Evolutionary conservation across 2,329 filamentous ascomycete species (phyloP).

Genomic region (Xylariaceae sp.): DNA sequence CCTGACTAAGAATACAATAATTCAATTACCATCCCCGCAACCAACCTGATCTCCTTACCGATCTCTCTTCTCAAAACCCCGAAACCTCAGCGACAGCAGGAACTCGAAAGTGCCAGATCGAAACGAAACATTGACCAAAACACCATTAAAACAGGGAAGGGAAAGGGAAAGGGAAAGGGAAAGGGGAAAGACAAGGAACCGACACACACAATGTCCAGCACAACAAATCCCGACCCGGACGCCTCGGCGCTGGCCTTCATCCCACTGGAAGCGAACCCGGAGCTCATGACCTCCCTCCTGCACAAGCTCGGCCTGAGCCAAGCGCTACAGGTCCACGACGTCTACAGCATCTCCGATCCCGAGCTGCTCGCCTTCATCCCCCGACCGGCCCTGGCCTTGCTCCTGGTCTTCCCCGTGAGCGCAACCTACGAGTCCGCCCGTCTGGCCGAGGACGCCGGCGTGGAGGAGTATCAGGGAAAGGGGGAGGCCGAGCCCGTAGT

Average conservation of each 20-base stretch:
- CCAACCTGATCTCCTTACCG: too few relatives aligned
- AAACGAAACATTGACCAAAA: not conserved
- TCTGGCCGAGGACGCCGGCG: conserved; percentile 62
- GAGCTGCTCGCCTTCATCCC: conserved; percentile 82
- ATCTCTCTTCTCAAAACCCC: too few relatives aligned
- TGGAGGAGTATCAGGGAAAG: conserved; percentile 58
- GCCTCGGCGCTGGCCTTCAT: conserved; percentile 43
- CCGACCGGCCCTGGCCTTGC: conserved; percentile 78
- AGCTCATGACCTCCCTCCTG: conserved; percentile 78
- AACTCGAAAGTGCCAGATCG: too few relatives aligned
- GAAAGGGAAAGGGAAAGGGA: not conserved
- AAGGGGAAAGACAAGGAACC: not conserved
- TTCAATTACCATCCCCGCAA: too few relatives aligned
- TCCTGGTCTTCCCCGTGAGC: conserved; percentile 87
- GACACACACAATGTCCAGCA: conserved; percentile 10
- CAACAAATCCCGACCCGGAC: conserved; percentile 35
- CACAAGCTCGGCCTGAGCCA: conserved; percentile 77
- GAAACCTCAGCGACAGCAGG: too few relatives aligned
- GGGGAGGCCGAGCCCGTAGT: conserved; percentile 70
- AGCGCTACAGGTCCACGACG: conserved; percentile 78
- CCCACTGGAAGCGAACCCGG: conserved; percentile 69
- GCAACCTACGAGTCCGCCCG: conserved; percentile 73
- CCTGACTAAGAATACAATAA: too few relatives aligned
- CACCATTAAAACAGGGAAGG: not conserved
- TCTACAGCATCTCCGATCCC: conserved; percentile 83